Conservation (phyloP, 1,284 basidiomycete species). For the Afroboletus lepidellus region DNA sequence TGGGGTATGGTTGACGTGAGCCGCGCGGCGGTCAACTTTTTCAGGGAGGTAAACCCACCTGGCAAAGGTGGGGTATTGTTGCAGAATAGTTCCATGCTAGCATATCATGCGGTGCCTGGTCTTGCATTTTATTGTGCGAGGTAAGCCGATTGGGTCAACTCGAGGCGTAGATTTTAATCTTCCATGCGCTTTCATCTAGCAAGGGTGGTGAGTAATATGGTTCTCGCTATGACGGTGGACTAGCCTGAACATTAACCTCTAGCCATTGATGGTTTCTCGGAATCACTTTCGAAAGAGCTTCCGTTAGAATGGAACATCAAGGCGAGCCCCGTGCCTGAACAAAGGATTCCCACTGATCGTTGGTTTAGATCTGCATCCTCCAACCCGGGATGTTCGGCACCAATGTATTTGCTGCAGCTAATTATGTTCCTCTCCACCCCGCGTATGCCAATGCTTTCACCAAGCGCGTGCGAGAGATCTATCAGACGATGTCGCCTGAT, state of each 20-base stretch:
- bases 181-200: not conserved
- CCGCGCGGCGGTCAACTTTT: slow-evolving; percentile 13
- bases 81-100: slow-evolving; percentile 17
- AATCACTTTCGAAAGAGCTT: not conserved
- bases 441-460: slow-evolving; percentile 13
- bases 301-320: not conserved
- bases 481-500: not conserved
- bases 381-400: slow-evolving; percentile 19
- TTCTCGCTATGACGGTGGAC: not conserved
- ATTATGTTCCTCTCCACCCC: slow-evolving; percentile 7
- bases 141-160: not conserved
- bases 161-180: not conserved
- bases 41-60: slow-evolving; percentile 19
- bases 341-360: not conserved
- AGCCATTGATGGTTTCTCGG: not conserved
- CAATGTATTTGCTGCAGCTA: not conserved
- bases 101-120: slow-evolving; percentile 4
- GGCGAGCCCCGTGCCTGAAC: not conserved
- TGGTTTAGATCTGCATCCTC: slow-evolving; percentile 17
- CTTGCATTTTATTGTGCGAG: slow-evolving; percentile 14
- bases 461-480: not conserved
- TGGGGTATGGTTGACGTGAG: slow-evolving; percentile 15
- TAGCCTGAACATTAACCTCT: not conserved
- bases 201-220: slow-evolving; percentile 14
- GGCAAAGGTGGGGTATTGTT: slow-evolving; percentile 12